Evolutionary conservation across 306 rosid species (phyloP).

Genomic region (Vicia sativa): DNA sequence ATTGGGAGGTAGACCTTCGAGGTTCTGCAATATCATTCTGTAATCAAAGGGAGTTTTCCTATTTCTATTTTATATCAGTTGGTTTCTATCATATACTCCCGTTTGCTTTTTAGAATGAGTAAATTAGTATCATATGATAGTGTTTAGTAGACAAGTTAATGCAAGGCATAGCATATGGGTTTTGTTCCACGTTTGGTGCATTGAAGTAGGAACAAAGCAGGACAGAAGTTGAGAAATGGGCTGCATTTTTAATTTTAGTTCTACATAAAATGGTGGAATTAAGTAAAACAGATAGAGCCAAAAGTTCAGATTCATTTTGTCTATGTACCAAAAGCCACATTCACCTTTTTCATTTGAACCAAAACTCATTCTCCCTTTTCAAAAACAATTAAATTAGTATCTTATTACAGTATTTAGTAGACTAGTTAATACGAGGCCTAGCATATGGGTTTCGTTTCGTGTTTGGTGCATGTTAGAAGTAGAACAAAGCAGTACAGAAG

Average conservation of each 20-base stretch:
- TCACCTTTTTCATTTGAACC: neutral
- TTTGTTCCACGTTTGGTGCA: neutral
- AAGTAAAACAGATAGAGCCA: neutral
- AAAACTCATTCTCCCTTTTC: too few relatives aligned
- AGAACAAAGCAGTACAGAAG: neutral
- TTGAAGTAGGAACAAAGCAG: neutral
- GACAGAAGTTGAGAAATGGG: constrained; percentile 8
- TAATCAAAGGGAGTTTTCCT: too few relatives aligned
- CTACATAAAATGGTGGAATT: neutral
- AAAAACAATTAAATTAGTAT: neutral
- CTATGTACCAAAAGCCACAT: neutral
- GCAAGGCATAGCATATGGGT: neutral
- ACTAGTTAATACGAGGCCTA: neutral
- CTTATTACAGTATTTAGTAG: neutral
- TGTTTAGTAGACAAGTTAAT: neutral
- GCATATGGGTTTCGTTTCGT: neutral
- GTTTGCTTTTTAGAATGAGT: neutral
- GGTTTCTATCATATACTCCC: neutral
- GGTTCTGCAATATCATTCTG: too few relatives aligned
- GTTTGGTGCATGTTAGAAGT: neutral
- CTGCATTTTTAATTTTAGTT: neutral
- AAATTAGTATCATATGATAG: neutral
- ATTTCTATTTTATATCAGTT: too few relatives aligned
- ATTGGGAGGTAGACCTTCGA: too few relatives aligned
- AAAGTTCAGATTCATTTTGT: neutral